Evolutionary conservation across 345 rosid species (phyloP).

Genomic region (Atalantia buxifolia): DNA sequence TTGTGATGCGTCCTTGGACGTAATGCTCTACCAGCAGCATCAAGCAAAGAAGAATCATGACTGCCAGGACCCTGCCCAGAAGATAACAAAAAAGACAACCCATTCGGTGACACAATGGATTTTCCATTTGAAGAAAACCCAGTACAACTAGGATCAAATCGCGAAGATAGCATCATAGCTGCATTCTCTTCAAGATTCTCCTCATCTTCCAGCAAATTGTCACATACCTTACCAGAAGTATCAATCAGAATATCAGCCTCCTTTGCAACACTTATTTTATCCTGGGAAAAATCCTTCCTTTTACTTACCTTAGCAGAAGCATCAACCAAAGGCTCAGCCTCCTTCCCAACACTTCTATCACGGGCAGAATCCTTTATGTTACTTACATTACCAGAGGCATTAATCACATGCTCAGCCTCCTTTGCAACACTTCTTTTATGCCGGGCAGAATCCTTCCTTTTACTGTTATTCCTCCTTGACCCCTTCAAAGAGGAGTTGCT

Average conservation of each 20-base stretch:
- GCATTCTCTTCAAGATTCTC: constrained; percentile 98
- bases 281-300: constrained; percentile 6
- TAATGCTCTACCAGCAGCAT: constrained; percentile 61
- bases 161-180: constrained; percentile 92
- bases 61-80: constrained; percentile 31
- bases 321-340: constrained; percentile 39
- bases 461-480: constrained; percentile 44
- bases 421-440: constrained; percentile 22
- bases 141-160: constrained; percentile 85
- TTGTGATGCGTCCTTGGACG: constrained; percentile 66
- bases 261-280: constrained; percentile 21
- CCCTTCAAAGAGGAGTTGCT: constrained; percentile 31
- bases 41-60: constrained; percentile 46
- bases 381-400: constrained; percentile 30
- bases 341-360: constrained; percentile 28
- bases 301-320: constrained; percentile 27
- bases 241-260: constrained; percentile 40
- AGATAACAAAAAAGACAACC: constrained; percentile 32
- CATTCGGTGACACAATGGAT: constrained; percentile 36
- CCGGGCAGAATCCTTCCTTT: constrained; percentile 40
- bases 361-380: constrained; percentile 45
- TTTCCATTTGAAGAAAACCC: constrained; percentile 61
- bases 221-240: constrained; percentile 32
- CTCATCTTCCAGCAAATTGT: constrained; percentile 57
- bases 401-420: constrained; percentile 41